These are phyloP conservation scores for Dipteronia dyeriana DNA, from an alignment of 345 rosid genomes.

Conservation along the genomic window DNA sequence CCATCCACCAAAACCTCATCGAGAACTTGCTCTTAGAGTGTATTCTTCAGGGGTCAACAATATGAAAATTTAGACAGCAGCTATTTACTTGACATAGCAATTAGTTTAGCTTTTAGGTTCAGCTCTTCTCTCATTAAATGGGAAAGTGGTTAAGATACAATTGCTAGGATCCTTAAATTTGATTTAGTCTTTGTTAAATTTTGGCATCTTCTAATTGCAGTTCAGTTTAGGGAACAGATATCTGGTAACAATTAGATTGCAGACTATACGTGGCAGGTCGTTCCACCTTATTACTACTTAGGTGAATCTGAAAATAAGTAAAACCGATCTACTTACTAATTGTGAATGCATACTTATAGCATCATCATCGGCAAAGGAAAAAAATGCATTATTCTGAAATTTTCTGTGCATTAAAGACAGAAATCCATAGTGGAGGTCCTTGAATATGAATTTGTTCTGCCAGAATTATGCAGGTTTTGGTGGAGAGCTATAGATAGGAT, in stretches of 20 bases:
- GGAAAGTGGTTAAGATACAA: background rate
- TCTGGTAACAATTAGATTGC: background rate
- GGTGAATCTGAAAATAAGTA: background rate
- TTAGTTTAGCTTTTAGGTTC: background rate
- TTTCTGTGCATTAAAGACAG: background rate
- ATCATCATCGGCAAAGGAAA: background rate
- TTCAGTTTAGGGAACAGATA: conserved; percentile 9
- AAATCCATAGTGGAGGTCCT: background rate
- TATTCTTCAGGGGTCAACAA: background rate
- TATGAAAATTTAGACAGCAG: background rate
- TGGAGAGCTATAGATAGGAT: background rate
- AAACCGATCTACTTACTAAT: background rate
- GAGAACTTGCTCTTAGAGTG: background rate
- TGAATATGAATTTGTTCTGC: background rate
- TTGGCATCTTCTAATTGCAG: background rate
- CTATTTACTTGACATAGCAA: background rate
- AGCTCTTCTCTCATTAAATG: background rate
- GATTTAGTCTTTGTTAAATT: background rate
- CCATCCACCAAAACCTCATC: background rate
- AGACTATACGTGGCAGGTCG: background rate
- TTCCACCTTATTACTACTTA: too few relatives aligned
- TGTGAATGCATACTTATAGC: background rate
- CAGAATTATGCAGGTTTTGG: background rate
- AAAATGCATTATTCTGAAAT: background rate
- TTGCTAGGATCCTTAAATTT: background rate